A percentile compares a stretch with the other conserved stretches of the same genome.
These are phyloP conservation scores for California macrophylla DNA, from an alignment of 441 rosid species.

Conservation along the genomic window DNA sequence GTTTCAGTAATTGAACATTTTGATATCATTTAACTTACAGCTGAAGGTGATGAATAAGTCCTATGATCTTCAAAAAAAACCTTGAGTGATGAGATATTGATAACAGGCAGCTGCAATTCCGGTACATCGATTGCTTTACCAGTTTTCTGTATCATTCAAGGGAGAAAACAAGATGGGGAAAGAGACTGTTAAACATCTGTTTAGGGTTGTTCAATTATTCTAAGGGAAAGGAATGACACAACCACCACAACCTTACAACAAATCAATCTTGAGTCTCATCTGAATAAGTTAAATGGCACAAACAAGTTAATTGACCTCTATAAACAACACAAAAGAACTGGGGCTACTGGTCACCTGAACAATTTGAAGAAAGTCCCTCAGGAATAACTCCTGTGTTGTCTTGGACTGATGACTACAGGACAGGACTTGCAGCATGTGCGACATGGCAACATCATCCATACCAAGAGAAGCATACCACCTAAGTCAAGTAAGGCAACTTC, in stretches of 20 bases:
- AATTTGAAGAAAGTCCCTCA: slow-evolving; percentile 71
- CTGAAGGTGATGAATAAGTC: slow-evolving; percentile 73
- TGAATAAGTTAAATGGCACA: not conserved
- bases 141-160: slow-evolving; percentile 54
- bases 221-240: not conserved
- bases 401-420: slow-evolving; percentile 77
- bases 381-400: slow-evolving; percentile 80
- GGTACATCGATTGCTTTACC: slow-evolving; percentile 73
- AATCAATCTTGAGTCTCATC: not conserved
- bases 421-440: slow-evolving; percentile 74
- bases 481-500: slow-evolving; percentile 18
- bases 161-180: slow-evolving; percentile 6
- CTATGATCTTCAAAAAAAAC: slow-evolving; percentile 87
- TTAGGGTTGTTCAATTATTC: not conserved
- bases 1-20: not conserved
- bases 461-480: slow-evolving; percentile 97
- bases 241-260: not conserved
- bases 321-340: slow-evolving; percentile 10
- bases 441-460: slow-evolving; percentile 76
- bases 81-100: slow-evolving; percentile 68
- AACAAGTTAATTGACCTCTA: slow-evolving; percentile 13
- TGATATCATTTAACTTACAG: slow-evolving; percentile 50
- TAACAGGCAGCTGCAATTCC: slow-evolving; percentile 68
- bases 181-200: not conserved
- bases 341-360: slow-evolving; percentile 46